Base-by-base conservation (phyloP, 306 rosid species). In the Neltuma alba region DNA sequence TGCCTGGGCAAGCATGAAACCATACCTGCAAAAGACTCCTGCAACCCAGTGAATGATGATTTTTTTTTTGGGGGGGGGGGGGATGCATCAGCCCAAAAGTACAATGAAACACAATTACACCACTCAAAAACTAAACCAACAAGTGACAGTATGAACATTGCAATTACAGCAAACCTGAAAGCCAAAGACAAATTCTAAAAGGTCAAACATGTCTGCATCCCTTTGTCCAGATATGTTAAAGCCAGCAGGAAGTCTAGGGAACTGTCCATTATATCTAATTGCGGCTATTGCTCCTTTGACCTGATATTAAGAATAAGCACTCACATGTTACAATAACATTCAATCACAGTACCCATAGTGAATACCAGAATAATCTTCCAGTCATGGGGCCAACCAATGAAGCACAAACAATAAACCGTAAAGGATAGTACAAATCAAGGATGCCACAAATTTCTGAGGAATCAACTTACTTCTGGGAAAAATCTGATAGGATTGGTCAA, bases 181-280 rank as follows among this genome's bases (percentile, higher is more conserved):
- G 50, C 99, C 99, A 70, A 95, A 95, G 70, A 84, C 92, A 80
- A 47, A 87, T 89, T 95, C 98, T 84, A 95, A 82, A 79, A 92
- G 97, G 82, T 95, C 98, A 75, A 95, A 95, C 94, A 92, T 87
- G 85, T 95, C 99, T 31, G 91, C 89, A 85, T 85, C 93, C 82
- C 98, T 87, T 52, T 81, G 88, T 84, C 94, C 92, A 76, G 89
- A 86, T 70, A 90, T 86, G 76, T 84, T 86, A 83, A 84, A 90
- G 65, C 86, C 89, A 83, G 87, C 54, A 79, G 98, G 97, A 85
- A 92, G 91, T 85, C 89, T 86, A 27, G 97, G 97, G 70, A 89
- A 91, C 77, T 88, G 95, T 76, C 91, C 97, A 9, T 87, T 76
- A 80, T 85, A 95, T 87, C 91, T 86, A 78, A 95, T 86, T 68